A percentile compares a stretch with the other conserved stretches of the same genome.
Evolutionary conservation across 2,329 filamentous ascomycete species (phyloP).

Genomic region (Trichophyton rubrum): DNA sequence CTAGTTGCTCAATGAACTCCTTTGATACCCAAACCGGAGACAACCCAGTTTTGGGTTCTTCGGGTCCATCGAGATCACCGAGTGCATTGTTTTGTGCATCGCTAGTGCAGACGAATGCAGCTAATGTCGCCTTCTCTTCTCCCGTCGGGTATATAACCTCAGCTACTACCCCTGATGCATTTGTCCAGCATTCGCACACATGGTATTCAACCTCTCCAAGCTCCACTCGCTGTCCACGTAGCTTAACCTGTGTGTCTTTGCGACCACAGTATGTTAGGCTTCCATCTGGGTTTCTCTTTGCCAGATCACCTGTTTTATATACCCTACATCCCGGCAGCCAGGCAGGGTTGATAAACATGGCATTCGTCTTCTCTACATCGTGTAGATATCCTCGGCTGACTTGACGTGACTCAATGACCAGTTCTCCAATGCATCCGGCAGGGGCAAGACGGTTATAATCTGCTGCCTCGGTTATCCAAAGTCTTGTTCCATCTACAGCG

Average conservation of each 20-base stretch:
- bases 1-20: background rate
- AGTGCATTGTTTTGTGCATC: background rate
- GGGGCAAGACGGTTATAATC: constrained; percentile 34
- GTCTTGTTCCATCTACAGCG: constrained; percentile 12
- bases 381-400: constrained; percentile 27
- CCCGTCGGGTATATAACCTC: constrained; percentile 40
- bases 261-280: constrained; percentile 23
- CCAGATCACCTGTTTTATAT: constrained; percentile 29
- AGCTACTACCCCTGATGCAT: constrained; percentile 34
- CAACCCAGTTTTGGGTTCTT: background rate
- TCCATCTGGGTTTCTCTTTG: constrained; percentile 22
- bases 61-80: background rate
- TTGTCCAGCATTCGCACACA: constrained; percentile 24
- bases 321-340: constrained; percentile 15
- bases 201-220: constrained; percentile 25
- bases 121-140: constrained; percentile 33
- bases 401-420: constrained; percentile 48
- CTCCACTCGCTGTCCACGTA: constrained; percentile 27
- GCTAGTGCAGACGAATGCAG: constrained; percentile 34
- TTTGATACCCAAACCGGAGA: background rate
- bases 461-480: constrained; percentile 31
- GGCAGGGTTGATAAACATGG: constrained; percentile 40
- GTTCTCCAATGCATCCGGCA: constrained; percentile 44
- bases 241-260: constrained; percentile 25
- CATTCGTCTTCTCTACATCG: constrained; percentile 36